Evolutionary conservation across 345 rosid genomes (phyloP), one percentile per base, ranked within the genome.

Genomic region (Eucalyptus polyanthemos): DNA sequence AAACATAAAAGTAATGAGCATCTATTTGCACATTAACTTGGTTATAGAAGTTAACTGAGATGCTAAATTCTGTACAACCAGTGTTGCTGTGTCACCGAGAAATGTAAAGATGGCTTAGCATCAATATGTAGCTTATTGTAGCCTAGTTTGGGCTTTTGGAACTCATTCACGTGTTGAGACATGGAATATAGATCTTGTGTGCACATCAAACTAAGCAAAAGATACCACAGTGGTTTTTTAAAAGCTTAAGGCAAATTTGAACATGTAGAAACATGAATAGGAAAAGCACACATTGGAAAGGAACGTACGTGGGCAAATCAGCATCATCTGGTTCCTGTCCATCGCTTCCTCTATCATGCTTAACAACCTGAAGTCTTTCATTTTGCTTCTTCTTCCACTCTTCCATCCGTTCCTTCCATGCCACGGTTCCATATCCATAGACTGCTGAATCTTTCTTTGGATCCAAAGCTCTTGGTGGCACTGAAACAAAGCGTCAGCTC

Each of bases 371-470:
- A 88, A 92, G 93, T 89, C 94, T 97, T 85, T 95, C 97, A 44
- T 88, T 91, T 89, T 96, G 98, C 91, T 96, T 97, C 92, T 91
- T 92, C 92, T 93, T 97, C 98, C 99, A 96, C 17, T 94, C 96
- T 88, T 96, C 99, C 98, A 97, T 96, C 83, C 94, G 93, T 88
- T 96, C 97, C 89, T 97, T 97, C 99, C 99, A 97, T 9, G 99
- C 99, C 31, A 97, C 96, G 47, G 95, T 96, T 87, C 99, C 99
- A 87, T 97, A 97, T 42, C 99, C 99, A 60, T 97, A 96, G 37
- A 94, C 97, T 11, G 97, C 97, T 86, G 96, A 91, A 87, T 97
- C 99, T 89, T 96, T 97, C 60, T 94, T 95, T 76, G 98, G 98
- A 88, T 92, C 98, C 98, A 97, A 94, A 9, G 98, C 92, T 88